Base-by-base conservation (phyloP, 495 filamentous ascomycete species). In the Opeltia flavorubescens region DNA sequence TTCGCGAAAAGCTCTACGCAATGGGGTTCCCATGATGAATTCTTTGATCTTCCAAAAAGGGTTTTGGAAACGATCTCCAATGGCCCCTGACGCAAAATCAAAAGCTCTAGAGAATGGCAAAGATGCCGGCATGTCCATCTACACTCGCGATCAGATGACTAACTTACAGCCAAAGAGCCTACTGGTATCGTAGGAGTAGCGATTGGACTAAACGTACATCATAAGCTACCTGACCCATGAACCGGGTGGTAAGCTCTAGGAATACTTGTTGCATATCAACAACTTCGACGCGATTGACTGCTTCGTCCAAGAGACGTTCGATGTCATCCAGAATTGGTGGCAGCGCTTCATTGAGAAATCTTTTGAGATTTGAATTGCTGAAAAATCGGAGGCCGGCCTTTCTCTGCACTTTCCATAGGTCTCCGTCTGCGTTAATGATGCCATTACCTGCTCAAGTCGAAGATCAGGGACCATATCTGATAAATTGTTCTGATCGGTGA, bases 201-300 rank as follows among this genome's bases (percentile, higher is more conserved):
- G 18, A 9, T 26, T 26, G 13, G n/a, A 0, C 17, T 7, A 4
- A 25, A 50, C 64, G 53, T 50, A 66, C 71, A 51, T 77, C 67
- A 53, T 78, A 80, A 4, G 76, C 75, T 67, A 77, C 72, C 46
- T 68, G 68, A 21, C 74, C 76, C 72, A 80, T 76, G 18, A 80
- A 53, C 34, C 71, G 62, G 13, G 73, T 77, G 2, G 76, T 80
- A 17, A 80, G 66, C 44, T 78, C 76, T 47, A 76, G 69, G 33
- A 80, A 73, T 12, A 74, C 56, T 7, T 60, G 58, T 54, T 78
- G 72, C 13, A 78, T 55, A 56, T 80, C 75, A 1, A 75, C 57
- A 0, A 59, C 44, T 11, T 24, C 41, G 3, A 31, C 46, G 2
- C 35, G n/a, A 5, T 53, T 52, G 4, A 51, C 55, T 12, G 52